Evolutionary conservation across 768 basidiomycete species (phyloP).

Genomic region (Exidia glandulosa): DNA sequence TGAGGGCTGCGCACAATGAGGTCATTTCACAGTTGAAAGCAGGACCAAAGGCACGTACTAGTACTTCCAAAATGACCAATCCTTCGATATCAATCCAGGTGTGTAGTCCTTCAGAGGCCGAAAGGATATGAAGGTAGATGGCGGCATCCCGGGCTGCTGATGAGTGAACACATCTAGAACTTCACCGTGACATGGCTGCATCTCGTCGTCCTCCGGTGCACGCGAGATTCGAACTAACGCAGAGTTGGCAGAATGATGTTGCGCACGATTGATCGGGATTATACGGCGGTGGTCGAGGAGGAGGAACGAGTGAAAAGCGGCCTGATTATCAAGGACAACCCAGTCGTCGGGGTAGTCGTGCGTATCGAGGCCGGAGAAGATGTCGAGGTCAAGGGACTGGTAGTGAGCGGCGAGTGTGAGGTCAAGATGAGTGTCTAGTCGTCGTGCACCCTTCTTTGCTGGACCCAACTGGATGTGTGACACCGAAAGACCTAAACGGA

Average conservation of each 20-base stretch:
- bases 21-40: neutral
- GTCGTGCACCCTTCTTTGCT: neutral
- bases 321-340: neutral
- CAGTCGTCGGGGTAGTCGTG: neutral
- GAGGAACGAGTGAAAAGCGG: slow-evolving; percentile 1
- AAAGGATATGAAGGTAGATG: neutral
- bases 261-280: slow-evolving; percentile 3
- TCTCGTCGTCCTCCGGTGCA: too few species aligned
- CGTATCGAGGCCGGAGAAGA: too few species aligned
- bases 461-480: too few species aligned
- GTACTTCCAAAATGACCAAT: too few species aligned
- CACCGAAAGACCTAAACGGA: too few species aligned
- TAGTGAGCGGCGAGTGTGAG: neutral
- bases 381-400: too few species aligned
- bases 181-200: too few species aligned
- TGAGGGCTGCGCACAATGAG: slow-evolving; percentile 9
- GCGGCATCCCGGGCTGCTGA: slow-evolving; percentile 4
- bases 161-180: slow-evolving; percentile 4
- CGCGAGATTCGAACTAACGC: too few species aligned
- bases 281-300: slow-evolving; percentile 12
- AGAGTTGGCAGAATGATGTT: slow-evolving; percentile 7
- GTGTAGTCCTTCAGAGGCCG: neutral
- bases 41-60: too few species aligned
- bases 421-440: neutral
- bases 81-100: too few species aligned